Conservation (phyloP, 108 stramenopile species). For the Phaeodactylum tricornutum region DNA sequence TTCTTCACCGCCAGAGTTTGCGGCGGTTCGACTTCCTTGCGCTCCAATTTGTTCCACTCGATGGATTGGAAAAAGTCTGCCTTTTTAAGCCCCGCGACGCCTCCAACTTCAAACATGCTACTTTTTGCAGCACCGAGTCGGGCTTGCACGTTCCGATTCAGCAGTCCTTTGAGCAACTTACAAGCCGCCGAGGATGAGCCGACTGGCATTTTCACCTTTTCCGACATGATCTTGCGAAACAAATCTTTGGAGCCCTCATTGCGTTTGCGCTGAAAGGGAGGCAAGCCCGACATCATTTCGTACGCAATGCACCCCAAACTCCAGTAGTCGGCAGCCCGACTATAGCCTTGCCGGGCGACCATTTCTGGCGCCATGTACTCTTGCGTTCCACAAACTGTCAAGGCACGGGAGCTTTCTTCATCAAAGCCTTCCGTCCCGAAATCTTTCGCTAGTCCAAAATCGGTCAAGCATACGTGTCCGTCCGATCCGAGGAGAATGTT, state of each 20-base stretch:
- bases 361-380: constrained; percentile 95
- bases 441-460: constrained; percentile 96
- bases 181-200: constrained; percentile 69
- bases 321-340: constrained; percentile 98
- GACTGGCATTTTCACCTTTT: constrained; percentile 87
- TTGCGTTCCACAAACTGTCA: constrained; percentile 80
- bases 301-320: constrained; percentile 74
- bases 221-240: constrained; percentile 91
- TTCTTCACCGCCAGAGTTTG: constrained; percentile 54
- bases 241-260: constrained; percentile 80
- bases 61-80: constrained; percentile 76
- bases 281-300: constrained; percentile 93
- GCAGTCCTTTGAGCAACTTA: constrained; percentile 83
- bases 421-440: constrained; percentile 27
- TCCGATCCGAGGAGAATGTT: constrained; percentile 85
- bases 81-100: constrained; percentile 86
- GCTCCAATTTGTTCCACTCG: constrained; percentile 87
- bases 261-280: constrained; percentile 84
- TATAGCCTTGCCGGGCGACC: constrained; percentile 90
- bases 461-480: constrained; percentile 91
- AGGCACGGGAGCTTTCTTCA: constrained; percentile 41
- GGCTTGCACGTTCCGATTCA: constrained; percentile 82
- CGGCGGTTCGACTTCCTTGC: constrained; percentile 66
- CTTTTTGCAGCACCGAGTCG: constrained; percentile 82
- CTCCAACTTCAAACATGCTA: constrained; percentile 97